phyloP scores from a whole-genome alignment of 2,329 filamentous ascomycete genomes.

The Aspergillus calidoustus region DNA sequence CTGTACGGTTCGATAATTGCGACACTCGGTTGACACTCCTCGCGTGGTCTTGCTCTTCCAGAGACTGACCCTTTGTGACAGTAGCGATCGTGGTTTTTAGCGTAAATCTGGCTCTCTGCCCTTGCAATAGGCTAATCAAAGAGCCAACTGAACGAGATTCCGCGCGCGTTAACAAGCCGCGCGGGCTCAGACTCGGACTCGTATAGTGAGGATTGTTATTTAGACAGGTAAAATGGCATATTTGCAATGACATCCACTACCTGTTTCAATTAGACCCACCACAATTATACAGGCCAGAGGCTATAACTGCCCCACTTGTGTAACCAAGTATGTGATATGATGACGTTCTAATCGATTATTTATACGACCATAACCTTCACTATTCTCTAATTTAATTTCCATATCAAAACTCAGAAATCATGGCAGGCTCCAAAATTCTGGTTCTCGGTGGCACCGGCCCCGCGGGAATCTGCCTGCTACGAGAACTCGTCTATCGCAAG shows the following conservation, averaged over 20 bases:
- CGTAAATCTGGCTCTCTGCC: no score
- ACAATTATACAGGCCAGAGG: no score
- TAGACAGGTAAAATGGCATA: no score
- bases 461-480: slow-evolving; percentile 8
- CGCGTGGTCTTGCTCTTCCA: background rate
- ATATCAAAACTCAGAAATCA: background rate
- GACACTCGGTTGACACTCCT: background rate
- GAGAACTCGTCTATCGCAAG: slow-evolving; percentile 5
- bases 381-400: background rate
- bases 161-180: background rate
- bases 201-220: no score
- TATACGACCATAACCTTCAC: background rate
- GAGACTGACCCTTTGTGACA: background rate
- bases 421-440: slow-evolving; percentile 7
- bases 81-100: background rate
- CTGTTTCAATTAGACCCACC: no score
- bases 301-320: background rate
- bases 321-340: background rate
- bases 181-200: background rate
- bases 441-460: slow-evolving; percentile 12
- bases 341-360: background rate
- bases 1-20: background rate
- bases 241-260: no score
- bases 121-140: no score
- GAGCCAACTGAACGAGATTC: no score